These are phyloP conservation scores for Tremellales sp. DNA, from an alignment of 1,284 basidiomycete species.

Conservation along the genomic window DNA sequence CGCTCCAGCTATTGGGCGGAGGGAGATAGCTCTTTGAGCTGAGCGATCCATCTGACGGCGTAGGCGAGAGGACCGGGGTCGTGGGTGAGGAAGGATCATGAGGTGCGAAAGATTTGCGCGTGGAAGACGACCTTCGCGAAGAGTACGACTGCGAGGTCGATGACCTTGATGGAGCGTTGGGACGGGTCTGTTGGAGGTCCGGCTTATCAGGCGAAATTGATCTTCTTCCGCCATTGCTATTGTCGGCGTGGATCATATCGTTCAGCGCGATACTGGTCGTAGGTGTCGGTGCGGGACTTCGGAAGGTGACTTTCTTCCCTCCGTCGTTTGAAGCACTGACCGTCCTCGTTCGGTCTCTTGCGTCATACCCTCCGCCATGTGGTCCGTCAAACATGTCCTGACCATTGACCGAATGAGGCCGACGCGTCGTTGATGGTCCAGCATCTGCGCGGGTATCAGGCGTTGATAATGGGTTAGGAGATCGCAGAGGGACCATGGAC, in stretches of 20 bases:
- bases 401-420: neutral
- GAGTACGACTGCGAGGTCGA: conserved; percentile 8
- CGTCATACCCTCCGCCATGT: neutral
- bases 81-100: conserved; percentile 11
- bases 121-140: conserved; percentile 9
- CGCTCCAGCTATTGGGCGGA: conserved; percentile 85
- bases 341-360: conserved; percentile 6
- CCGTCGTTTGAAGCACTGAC: conserved; percentile 14
- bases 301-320: conserved; percentile 33
- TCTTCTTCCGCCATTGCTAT: neutral
- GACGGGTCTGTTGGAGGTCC: conserved; percentile 2
- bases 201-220: conserved; percentile 8
- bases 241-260: conserved; percentile 1
- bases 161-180: conserved; percentile 5
- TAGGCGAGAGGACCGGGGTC: conserved; percentile 17
- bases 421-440: conserved; percentile 1
- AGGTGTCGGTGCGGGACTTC: conserved; percentile 31
- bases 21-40: conserved; percentile 35
- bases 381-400: neutral
- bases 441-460: neutral
- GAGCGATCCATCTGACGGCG: conserved; percentile 20
- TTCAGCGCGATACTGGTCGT: conserved; percentile 26
- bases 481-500: conserved; percentile 5
- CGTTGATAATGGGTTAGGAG: neutral
- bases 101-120: conserved; percentile 20